These are phyloP conservation scores for Neurospora tetrasperma DNA, from an alignment of 495 filamentous ascomycete genomes.

Conservation along the genomic window DNA sequence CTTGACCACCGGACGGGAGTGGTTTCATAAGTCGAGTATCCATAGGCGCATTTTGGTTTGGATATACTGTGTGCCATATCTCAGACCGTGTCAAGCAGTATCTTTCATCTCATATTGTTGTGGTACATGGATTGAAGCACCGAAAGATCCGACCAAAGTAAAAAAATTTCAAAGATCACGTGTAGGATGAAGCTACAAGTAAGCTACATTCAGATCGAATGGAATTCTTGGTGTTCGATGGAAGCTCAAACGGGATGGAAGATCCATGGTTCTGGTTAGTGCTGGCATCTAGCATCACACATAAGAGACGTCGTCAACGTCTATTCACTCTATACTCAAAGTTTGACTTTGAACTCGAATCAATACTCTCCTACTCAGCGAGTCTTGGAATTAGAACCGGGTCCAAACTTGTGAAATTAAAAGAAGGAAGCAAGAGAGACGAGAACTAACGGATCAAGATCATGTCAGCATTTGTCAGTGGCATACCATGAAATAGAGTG, in stretches of 20 bases:
- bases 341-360: no score
- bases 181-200: background rate
- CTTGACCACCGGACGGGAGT: no score
- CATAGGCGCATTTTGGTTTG: no score
- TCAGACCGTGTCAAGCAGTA: no score
- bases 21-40: no score
- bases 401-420: background rate
- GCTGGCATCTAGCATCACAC: background rate
- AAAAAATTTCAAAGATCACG: background rate
- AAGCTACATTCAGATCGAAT: background rate
- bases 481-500: background rate
- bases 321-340: background rate
- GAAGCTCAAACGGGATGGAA: background rate
- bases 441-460: background rate
- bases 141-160: no score
- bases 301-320: background rate
- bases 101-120: no score
- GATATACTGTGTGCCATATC: no score
- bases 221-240: background rate
- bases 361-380: no score
- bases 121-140: no score
- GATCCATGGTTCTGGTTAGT: background rate
- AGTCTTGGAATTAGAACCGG: background rate
- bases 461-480: background rate
- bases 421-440: background rate